These are phyloP conservation scores for Prunus dulcis DNA, from an alignment of 306 rosid genomes.

Conservation along the genomic window DNA sequence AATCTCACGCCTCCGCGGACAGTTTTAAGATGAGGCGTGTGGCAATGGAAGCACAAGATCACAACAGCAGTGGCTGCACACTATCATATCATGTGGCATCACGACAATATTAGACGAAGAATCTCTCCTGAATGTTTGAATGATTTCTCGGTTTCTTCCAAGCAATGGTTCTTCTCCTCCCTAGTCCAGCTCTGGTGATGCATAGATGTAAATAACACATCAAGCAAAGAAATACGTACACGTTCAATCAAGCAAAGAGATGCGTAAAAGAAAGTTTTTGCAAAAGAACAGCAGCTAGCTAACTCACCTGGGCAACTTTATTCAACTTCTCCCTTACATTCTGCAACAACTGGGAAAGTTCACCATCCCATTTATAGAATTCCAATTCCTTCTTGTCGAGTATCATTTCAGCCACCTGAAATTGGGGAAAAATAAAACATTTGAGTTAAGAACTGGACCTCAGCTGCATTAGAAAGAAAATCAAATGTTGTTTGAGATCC, in stretches of 20 bases:
- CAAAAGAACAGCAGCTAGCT: not conserved
- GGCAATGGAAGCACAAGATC: not conserved
- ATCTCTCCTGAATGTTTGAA: constrained; percentile 88
- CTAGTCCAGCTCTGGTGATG: constrained; percentile 74
- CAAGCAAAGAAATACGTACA: not conserved
- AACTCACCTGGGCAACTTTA: constrained; percentile 77
- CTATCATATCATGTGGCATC: constrained; percentile 12
- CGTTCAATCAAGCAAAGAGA: not conserved
- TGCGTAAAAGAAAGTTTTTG: not conserved
- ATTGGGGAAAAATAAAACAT: not conserved
- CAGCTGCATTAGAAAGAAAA: not conserved
- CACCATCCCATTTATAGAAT: constrained; percentile 94
- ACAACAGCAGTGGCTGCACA: not conserved
- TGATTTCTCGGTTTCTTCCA: constrained; percentile 95
- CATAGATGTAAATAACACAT: not conserved
- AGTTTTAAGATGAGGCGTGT: not conserved
- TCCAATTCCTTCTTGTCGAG: constrained; percentile 70
- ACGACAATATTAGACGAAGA: constrained; percentile 81
- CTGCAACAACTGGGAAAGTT: constrained; percentile 76
- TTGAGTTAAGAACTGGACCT: not conserved
- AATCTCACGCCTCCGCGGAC: not conserved
- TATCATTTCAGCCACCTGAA: constrained; percentile 68
- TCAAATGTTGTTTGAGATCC: not conserved
- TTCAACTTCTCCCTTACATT: constrained; percentile 86
- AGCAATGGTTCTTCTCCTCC: constrained; percentile 90